These are phyloP conservation scores for Orbilia javanica DNA, from an alignment of 2,329 filamentous ascomycete species.

Conservation along the genomic window DNA sequence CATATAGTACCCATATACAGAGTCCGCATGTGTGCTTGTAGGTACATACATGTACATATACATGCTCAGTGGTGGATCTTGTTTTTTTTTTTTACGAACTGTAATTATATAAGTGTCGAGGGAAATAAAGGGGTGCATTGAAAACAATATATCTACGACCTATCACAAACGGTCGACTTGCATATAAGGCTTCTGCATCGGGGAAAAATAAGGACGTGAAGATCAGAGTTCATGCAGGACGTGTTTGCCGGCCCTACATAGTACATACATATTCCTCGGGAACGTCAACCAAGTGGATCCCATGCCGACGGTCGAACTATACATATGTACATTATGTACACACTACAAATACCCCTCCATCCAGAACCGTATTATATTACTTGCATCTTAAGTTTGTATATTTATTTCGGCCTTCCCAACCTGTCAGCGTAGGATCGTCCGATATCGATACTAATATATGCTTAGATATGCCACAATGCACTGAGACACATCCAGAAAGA, in stretches of 20 bases:
- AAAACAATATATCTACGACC: conserved; percentile 27
- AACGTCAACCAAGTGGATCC: conserved; percentile 54
- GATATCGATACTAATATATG: conserved; percentile 29
- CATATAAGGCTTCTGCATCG: conserved; percentile 23
- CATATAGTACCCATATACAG: too few relatives aligned
- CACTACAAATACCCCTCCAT: too few relatives aligned
- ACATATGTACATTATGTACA: too few relatives aligned
- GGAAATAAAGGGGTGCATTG: conserved; percentile 31
- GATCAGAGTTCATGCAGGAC: conserved; percentile 28
- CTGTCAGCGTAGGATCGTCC: conserved; percentile 17
- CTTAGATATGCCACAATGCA: conserved; percentile 17
- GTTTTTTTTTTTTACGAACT: conserved; percentile 12
- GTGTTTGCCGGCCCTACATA: conserved; percentile 38
- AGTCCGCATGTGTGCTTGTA: too few relatives aligned
- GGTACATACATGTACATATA: neutral
- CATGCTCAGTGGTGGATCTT: too few relatives aligned
- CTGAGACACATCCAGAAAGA: conserved; percentile 5
- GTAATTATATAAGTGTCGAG: conserved; percentile 29
- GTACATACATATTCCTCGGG: conserved; percentile 16
- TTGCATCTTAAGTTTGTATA: too few relatives aligned
- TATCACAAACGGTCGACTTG: conserved; percentile 27
- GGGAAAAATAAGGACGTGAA: conserved; percentile 21
- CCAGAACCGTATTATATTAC: neutral
- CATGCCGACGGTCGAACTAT: conserved; percentile 14
- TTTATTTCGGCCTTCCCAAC: conserved; percentile 19